These are phyloP conservation scores for Penicillium sp. DNA, from an alignment of 2,329 filamentous ascomycete genomes.

Conservation along the genomic window DNA sequence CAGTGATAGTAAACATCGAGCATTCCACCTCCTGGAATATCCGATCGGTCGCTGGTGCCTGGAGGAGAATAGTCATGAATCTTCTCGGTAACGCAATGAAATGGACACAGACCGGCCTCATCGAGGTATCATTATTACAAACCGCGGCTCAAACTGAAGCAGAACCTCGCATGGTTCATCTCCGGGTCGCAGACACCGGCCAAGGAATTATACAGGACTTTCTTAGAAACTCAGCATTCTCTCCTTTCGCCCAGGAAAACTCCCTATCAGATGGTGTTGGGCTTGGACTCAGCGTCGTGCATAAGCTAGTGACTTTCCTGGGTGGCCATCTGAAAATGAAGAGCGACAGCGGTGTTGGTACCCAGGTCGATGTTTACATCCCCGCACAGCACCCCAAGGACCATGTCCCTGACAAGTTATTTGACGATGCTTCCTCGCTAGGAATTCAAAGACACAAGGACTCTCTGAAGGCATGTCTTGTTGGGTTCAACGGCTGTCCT, in stretches of 20 bases:
- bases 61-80: constrained; percentile 40
- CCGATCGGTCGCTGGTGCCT: constrained; percentile 29
- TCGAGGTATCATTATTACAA: constrained; percentile 30
- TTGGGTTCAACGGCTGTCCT: constrained; percentile 28
- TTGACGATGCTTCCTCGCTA: neutral
- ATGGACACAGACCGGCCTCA: constrained; percentile 34
- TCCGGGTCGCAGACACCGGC: constrained; percentile 60
- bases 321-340: constrained; percentile 57
- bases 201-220: constrained; percentile 62
- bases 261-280: constrained; percentile 59
- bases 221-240: constrained; percentile 57
- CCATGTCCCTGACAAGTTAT: no score
- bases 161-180: constrained; percentile 20
- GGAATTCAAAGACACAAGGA: neutral
- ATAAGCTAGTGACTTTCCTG: constrained; percentile 55
- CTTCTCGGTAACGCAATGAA: constrained; percentile 39
- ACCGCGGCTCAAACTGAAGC: constrained; percentile 7
- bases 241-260: constrained; percentile 63
- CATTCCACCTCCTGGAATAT: constrained; percentile 31
- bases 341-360: constrained; percentile 35
- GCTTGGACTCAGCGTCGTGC: constrained; percentile 62
- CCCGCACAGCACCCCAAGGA: constrained; percentile 17
- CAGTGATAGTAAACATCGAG: constrained; percentile 31
- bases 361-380: constrained; percentile 30
- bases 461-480: constrained; percentile 23